phyloP scores from a whole-genome alignment of 768 basidiomycete species.

The Rubroboletus satanas region DNA sequence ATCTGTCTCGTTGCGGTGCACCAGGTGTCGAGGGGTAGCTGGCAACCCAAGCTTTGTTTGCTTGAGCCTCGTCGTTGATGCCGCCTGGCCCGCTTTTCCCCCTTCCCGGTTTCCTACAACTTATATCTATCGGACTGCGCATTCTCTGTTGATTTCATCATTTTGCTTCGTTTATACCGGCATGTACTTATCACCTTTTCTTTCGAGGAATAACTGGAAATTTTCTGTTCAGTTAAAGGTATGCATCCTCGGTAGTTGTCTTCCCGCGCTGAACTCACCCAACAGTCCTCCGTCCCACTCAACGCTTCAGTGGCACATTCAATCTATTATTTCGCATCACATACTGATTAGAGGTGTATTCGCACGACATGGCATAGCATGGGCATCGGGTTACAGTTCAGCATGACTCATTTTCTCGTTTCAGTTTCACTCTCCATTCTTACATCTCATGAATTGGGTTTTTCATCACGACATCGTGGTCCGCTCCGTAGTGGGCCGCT shows the following conservation, averaged over 20 bases:
- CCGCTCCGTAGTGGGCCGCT: neutral
- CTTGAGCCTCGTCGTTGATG: slow-evolving; percentile 15
- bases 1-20: slow-evolving; percentile 65
- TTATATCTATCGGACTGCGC: neutral
- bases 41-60: slow-evolving; percentile 72
- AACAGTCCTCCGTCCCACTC: neutral
- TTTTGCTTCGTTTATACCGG: neutral
- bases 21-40: slow-evolving; percentile 75
- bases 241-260: neutral
- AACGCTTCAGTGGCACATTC: neutral
- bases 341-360: slow-evolving; percentile 14
- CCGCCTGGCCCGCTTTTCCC: neutral
- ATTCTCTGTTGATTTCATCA: neutral
- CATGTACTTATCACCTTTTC: neutral
- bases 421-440: neutral
- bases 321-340: slow-evolving; percentile 2
- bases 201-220: neutral
- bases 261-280: neutral
- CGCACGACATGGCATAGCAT: slow-evolving; percentile 16
- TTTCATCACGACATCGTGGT: neutral
- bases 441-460: neutral
- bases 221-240: slow-evolving; percentile 2
- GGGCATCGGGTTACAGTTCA: slow-evolving; percentile 3
- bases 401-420: neutral
- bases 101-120: neutral